These are phyloP conservation scores for Chaetomium sp. DNA, from an alignment of 2,329 filamentous ascomycete species.

Conservation along the genomic window DNA sequence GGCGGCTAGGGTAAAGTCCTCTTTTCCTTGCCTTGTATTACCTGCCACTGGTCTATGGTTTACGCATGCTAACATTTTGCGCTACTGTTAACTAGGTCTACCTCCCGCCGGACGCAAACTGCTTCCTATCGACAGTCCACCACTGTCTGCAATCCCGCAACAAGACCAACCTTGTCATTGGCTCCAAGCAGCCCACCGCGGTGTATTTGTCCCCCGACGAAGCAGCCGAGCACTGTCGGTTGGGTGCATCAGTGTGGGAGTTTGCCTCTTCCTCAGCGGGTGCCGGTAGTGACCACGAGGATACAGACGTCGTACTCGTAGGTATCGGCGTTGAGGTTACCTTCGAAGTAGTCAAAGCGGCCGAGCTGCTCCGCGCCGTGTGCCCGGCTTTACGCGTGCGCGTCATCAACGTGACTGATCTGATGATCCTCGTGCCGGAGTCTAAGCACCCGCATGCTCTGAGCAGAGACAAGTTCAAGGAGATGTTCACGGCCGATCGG, in stretches of 20 bases:
- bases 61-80: not conserved
- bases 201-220: conserved; percentile 55
- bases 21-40: not conserved
- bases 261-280: conserved; percentile 43
- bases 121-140: conserved; percentile 56
- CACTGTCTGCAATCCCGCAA: conserved; percentile 57
- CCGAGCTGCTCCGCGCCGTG: conserved; percentile 44
- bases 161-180: conserved; percentile 62
- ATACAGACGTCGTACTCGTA: conserved; percentile 57
- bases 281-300: conserved; percentile 1
- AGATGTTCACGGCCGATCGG: conserved; percentile 50
- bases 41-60: not conserved
- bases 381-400: conserved; percentile 50
- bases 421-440: conserved; percentile 55
- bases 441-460: conserved; percentile 54
- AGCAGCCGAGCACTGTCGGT: conserved; percentile 53
- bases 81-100: conserved; percentile 40
- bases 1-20: conserved; percentile 39
- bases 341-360: conserved; percentile 58
- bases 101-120: conserved; percentile 61
- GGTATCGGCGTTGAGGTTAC: conserved; percentile 61
- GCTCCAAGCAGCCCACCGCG: conserved; percentile 58
- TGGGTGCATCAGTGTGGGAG: conserved; percentile 54
- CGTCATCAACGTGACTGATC: conserved; percentile 59
- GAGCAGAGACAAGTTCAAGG: conserved; percentile 42